Percentiles rank a stretch among this genome's conserved stretches.
These are phyloP conservation scores for Coemansia sp. DNA, from an alignment of 192 early-diverging fungal species.

Conservation along the genomic window DNA sequence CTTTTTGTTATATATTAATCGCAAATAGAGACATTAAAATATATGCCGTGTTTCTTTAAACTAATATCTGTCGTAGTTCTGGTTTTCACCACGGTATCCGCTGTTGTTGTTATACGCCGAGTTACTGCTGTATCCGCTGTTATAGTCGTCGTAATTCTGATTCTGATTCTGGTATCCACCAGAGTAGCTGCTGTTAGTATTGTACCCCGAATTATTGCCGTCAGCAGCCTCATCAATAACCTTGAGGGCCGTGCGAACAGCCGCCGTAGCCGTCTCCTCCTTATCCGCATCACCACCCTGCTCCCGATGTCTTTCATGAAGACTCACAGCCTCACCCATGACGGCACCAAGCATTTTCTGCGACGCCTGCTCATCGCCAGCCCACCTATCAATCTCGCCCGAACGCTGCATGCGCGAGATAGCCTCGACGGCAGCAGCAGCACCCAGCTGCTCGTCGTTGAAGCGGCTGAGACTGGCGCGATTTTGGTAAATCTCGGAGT, in stretches of 20 bases:
- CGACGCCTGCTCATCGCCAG: constrained; percentile 24
- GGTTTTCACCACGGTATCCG: constrained; percentile 7
- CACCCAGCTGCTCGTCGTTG: constrained; percentile 43
- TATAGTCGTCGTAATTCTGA: not conserved
- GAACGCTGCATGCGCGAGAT: constrained; percentile 22
- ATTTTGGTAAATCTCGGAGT: constrained; percentile 27
- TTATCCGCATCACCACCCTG: constrained; percentile 30
- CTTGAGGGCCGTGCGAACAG: constrained; percentile 39
- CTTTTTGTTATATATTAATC: too few relatives aligned
- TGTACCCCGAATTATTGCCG: not conserved
- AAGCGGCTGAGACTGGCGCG: constrained; percentile 3
- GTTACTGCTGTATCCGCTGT: constrained; percentile 4
- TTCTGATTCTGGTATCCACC: constrained; percentile 3
- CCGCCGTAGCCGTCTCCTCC: constrained; percentile 32
- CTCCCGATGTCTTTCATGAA: constrained; percentile 15
- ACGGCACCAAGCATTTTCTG: constrained; percentile 41
- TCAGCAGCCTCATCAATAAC: constrained; percentile 34
- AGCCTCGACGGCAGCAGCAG: constrained; percentile 38
- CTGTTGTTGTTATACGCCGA: constrained; percentile 1
- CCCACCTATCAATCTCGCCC: constrained; percentile 1
- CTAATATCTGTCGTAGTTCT: constrained; percentile 1
- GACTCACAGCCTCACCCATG: constrained; percentile 33
- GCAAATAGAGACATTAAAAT: not conserved
- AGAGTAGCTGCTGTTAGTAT: too few relatives aligned
- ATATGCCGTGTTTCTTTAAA: too few relatives aligned